A percentile compares a stretch with the other conserved stretches of the same genome.
These are phyloP conservation scores for Candida schatavii DNA, from an alignment of 805 yeast genomes.

Conservation along the genomic window DNA sequence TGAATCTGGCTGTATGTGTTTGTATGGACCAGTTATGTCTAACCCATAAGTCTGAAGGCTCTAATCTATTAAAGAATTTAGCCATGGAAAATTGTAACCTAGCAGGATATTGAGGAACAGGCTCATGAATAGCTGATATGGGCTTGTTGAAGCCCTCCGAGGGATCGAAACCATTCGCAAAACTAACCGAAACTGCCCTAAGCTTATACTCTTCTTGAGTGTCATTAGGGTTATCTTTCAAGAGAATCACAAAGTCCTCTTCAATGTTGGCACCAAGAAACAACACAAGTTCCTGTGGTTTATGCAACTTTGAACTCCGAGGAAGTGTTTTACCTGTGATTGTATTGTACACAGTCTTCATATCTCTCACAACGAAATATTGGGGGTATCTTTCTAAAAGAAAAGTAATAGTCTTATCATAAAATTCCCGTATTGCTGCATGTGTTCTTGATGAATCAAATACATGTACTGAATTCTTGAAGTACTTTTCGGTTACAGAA, in stretches of 20 bases:
- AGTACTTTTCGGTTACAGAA: slow-evolving; percentile 26
- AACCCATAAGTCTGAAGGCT: slow-evolving; percentile 53
- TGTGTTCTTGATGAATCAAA: slow-evolving; percentile 18
- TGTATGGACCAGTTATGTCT: slow-evolving; percentile 74
- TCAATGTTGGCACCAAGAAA: slow-evolving; percentile 43
- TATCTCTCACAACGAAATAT: slow-evolving; percentile 37
- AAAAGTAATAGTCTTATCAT: slow-evolving; percentile 40
- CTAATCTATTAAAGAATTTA: slow-evolving; percentile 56
- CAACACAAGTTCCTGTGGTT: slow-evolving; percentile 19
- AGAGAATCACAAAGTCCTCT: slow-evolving; percentile 60
- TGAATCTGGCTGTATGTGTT: slow-evolving; percentile 43
- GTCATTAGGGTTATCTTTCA: slow-evolving; percentile 35
- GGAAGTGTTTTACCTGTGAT: slow-evolving; percentile 44
- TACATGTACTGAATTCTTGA: slow-evolving; percentile 30
- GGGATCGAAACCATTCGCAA: slow-evolving; percentile 77
- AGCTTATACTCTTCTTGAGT: slow-evolving; percentile 56
- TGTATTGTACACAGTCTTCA: slow-evolving; percentile 29
- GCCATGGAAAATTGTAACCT: slow-evolving; percentile 63
- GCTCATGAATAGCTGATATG: slow-evolving; percentile 60
- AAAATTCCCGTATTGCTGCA: slow-evolving; percentile 48
- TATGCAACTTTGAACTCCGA: slow-evolving; percentile 7
- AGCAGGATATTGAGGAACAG: slow-evolving; percentile 65
- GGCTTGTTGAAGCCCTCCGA: slow-evolving; percentile 48
- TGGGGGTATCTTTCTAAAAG: slow-evolving; percentile 51
- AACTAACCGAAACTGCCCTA: slow-evolving; percentile 56